These are phyloP conservation scores for Backusella macrospora DNA, from an alignment of 192 early-diverging fungal species.

Conservation along the genomic window DNA sequence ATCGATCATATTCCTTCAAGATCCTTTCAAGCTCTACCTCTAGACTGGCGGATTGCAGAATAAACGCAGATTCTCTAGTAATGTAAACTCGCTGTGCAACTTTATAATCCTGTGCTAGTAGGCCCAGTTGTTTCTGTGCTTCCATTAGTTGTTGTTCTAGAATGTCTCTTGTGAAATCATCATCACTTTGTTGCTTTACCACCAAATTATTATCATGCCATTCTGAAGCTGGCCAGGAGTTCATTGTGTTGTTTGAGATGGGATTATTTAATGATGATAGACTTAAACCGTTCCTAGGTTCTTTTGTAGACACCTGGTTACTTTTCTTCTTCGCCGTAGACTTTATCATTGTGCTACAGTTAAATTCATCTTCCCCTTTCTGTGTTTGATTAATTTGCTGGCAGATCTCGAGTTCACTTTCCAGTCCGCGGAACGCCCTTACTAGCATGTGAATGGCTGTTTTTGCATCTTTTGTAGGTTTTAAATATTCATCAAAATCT, in stretches of 20 bases:
- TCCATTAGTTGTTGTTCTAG: slow-evolving; percentile 11
- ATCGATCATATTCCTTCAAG: slow-evolving; percentile 43
- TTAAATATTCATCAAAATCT: background rate
- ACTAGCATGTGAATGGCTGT: background rate
- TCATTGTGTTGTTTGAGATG: background rate
- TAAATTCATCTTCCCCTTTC: background rate
- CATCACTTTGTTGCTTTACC: background rate
- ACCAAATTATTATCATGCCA: background rate
- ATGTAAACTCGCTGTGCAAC: background rate
- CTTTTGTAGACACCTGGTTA: no score
- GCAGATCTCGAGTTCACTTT: background rate
- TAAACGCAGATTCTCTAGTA: slow-evolving; percentile 32
- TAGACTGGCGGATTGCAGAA: slow-evolving; percentile 32
- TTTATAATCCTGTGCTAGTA: background rate
- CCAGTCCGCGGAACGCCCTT: background rate
- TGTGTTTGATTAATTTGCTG: slow-evolving; percentile 5
- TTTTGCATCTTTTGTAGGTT: background rate
- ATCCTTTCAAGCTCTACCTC: slow-evolving; percentile 42
- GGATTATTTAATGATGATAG: background rate
- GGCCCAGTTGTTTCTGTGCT: background rate
- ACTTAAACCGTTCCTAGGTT: background rate
- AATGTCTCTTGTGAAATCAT: background rate
- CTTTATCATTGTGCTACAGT: background rate
- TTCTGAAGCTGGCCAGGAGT: background rate
- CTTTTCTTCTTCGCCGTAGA: no score